phyloP scores from a whole-genome alignment of 108 stramenopile genomes.

The Skeletonema costatum region DNA sequence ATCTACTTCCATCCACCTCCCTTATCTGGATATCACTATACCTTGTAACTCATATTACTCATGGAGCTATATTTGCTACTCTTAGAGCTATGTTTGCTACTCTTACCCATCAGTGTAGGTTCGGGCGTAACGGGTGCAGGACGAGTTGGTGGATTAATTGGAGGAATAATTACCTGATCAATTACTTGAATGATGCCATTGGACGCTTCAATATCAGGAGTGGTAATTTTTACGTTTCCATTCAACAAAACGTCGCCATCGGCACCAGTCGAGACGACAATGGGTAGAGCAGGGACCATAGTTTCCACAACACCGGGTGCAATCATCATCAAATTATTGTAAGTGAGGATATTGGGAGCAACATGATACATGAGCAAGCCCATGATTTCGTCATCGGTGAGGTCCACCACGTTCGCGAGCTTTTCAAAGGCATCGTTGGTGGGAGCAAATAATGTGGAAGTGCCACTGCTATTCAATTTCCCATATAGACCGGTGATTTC shows the following conservation, averaged over 20 bases:
- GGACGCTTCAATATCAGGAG: constrained; percentile 36
- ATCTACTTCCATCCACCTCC: no score
- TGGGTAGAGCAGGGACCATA: neutral
- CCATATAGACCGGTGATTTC: neutral
- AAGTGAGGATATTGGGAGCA: neutral
- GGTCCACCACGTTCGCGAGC: neutral
- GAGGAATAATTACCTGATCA: constrained; percentile 35
- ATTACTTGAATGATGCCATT: constrained; percentile 59
- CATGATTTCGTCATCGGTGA: neutral
- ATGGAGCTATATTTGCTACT: no score
- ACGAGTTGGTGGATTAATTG: neutral
- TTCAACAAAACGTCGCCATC: neutral
- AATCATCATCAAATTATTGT: neutral
- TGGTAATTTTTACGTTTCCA: neutral
- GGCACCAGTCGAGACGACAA: neutral
- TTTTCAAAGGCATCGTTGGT: neutral
- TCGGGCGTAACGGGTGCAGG: no score
- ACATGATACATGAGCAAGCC: neutral
- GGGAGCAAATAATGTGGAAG: neutral
- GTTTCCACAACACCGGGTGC: neutral
- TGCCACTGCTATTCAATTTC: neutral
- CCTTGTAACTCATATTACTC: no score
- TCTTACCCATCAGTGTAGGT: no score
- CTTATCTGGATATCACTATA: no score
- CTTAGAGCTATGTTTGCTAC: no score